Evolutionary conservation across 2,329 filamentous ascomycete species (phyloP).

Genomic region (Cladophialophora psammophila): DNA sequence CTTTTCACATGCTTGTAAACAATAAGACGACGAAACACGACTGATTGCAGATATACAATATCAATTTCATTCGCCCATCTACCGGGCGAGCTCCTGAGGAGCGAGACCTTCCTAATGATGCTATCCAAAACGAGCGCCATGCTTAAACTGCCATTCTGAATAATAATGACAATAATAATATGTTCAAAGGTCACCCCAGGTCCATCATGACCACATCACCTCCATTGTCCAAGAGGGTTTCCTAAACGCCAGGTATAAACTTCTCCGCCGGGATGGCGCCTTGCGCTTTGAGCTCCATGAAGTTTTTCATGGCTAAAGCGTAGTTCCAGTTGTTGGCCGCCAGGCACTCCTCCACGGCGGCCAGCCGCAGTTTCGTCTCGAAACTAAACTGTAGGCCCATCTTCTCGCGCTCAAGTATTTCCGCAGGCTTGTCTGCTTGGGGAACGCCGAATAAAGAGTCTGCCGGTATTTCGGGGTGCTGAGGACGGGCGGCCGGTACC

Average conservation of each 20-base stretch:
- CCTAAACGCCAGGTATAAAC: slow-evolving; percentile 32
- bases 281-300: slow-evolving; percentile 72
- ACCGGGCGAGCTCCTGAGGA: neutral
- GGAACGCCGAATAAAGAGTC: slow-evolving; percentile 51
- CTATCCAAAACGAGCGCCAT: slow-evolving; percentile 19
- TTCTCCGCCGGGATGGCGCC: slow-evolving; percentile 38
- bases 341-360: slow-evolving; percentile 83
- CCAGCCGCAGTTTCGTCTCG: slow-evolving; percentile 78
- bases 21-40: neutral
- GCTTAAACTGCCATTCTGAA: slow-evolving; percentile 9
- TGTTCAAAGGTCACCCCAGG: neutral
- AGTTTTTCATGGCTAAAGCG: slow-evolving; percentile 74
- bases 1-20: slow-evolving; percentile 13
- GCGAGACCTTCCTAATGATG: slow-evolving; percentile 6
- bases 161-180: slow-evolving; percentile 7
- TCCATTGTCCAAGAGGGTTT: neutral
- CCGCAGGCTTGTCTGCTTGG: slow-evolving; percentile 53
- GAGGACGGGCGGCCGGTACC: slow-evolving; percentile 56
- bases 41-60: neutral
- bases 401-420: slow-evolving; percentile 70
- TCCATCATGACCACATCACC: slow-evolving; percentile 4
- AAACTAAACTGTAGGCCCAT: slow-evolving; percentile 74
- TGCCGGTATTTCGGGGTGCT: slow-evolving; percentile 39
- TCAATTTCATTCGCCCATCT: slow-evolving; percentile 8
- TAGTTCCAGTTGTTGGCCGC: slow-evolving; percentile 81